Conservation (phyloP, 1,284 basidiomycete species). For the Ganoderma lucidum region DNA sequence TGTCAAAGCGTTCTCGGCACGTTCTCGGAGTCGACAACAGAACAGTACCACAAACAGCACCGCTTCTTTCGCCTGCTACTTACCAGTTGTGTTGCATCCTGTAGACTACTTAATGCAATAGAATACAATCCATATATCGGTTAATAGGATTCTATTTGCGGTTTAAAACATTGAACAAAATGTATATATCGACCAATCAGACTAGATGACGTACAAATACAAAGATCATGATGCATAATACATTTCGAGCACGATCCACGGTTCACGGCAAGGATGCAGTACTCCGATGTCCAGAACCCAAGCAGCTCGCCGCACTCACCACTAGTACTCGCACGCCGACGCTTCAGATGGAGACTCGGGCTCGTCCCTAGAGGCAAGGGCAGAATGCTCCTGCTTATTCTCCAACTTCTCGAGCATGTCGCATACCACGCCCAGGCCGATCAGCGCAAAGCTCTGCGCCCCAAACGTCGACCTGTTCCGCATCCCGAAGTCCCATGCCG, state of each 20-base stretch:
- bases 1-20: not conserved
- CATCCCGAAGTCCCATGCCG: conserved; percentile 65
- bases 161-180: too few species aligned
- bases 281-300: not conserved
- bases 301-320: not conserved
- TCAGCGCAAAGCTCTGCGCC: conserved; percentile 70
- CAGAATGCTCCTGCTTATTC: not conserved
- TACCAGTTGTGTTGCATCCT: too few species aligned
- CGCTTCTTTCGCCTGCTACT: too few species aligned
- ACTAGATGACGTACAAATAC: too few species aligned
- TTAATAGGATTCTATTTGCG: too few species aligned
- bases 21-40: too few species aligned
- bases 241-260: too few species aligned
- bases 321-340: not conserved
- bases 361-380: not conserved
- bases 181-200: too few species aligned
- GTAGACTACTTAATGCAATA: too few species aligned
- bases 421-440: conserved; percentile 65
- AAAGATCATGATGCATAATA: too few species aligned
- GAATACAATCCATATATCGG: too few species aligned
- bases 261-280: not conserved
- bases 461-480: conserved; percentile 53
- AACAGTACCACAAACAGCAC: too few species aligned
- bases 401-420: conserved; percentile 61
- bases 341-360: not conserved